Percentiles rank a stretch among this genome's conserved stretches.
These are phyloP conservation scores for Fomitopsis palustris DNA, from an alignment of 1,284 basidiomycete species.

Conservation along the genomic window DNA sequence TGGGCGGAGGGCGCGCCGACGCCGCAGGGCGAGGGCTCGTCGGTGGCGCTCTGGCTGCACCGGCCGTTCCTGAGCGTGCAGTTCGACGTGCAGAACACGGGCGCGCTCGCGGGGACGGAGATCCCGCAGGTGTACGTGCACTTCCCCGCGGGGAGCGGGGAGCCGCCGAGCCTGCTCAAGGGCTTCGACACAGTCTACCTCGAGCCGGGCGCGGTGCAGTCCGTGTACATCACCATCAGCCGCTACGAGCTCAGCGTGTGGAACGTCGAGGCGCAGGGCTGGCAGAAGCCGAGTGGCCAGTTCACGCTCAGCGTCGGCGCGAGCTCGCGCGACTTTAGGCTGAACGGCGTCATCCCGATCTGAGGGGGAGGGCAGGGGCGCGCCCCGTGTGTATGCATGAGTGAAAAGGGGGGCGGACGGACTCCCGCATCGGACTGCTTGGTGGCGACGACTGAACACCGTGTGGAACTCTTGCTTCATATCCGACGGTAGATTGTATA, in stretches of 20 bases:
- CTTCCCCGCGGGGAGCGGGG: constrained; percentile 34
- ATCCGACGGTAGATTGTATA: not conserved
- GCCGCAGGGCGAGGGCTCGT: constrained; percentile 46
- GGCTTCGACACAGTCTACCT: constrained; percentile 44
- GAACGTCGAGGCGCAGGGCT: constrained; percentile 47
- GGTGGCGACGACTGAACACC: not conserved
- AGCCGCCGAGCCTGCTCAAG: constrained; percentile 41
- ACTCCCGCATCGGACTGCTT: not conserved
- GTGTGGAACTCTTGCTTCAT: not conserved
- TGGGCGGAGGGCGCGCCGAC: constrained; percentile 54
- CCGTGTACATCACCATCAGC: constrained; percentile 36
- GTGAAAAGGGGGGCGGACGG: not conserved
- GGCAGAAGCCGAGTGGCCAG: constrained; percentile 44
- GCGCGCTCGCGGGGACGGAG: constrained; percentile 50
- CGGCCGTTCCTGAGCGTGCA: constrained; percentile 54
- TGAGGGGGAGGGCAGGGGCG: constrained; percentile 6
- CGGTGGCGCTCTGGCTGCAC: constrained; percentile 62
- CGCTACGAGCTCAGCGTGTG: constrained; percentile 44
- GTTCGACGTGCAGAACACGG: constrained; percentile 60
- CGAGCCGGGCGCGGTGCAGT: constrained; percentile 32
- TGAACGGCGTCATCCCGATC: constrained; percentile 27
- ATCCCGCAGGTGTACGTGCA: constrained; percentile 45
- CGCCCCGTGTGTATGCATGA: not conserved
- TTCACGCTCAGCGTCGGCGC: constrained; percentile 47
- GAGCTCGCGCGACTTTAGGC: constrained; percentile 46